phyloP scores from a whole-genome alignment of 2,329 filamentous ascomycete genomes.

The Colletotrichum sp. region DNA sequence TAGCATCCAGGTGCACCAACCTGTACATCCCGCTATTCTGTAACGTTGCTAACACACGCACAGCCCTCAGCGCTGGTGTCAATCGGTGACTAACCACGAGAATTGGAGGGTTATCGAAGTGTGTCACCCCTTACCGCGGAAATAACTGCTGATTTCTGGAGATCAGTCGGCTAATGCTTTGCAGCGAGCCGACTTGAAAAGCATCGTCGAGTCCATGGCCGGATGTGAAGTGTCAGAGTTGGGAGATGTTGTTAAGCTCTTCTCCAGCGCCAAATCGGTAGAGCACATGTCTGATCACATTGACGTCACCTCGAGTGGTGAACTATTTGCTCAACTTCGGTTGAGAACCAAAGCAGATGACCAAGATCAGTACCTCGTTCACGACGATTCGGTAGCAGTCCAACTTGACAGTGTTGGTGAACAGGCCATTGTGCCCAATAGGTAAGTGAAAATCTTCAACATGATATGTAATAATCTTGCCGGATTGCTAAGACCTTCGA shows the following conservation, averaged over 20 bases:
- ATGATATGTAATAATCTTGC: neutral
- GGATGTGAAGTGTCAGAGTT: neutral
- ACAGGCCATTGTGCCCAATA: neutral
- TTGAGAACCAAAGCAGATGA: neutral
- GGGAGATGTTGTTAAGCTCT: neutral
- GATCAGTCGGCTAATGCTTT: neutral
- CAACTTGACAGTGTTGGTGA: neutral
- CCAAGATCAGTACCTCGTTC: neutral
- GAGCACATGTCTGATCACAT: neutral
- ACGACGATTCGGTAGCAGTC: neutral
- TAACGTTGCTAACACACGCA: neutral
- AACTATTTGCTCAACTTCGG: neutral
- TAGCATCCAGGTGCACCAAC: neutral
- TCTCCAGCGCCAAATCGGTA: neutral
- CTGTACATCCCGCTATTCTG: too few relatives aligned
- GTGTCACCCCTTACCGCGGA: neutral
- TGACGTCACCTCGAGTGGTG: neutral
- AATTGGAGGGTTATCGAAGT: constrained; percentile 14
- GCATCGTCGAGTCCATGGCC: neutral
- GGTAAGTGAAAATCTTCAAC: neutral
- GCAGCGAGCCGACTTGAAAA: neutral
- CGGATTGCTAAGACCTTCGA: too few relatives aligned
- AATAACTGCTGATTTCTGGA: neutral
- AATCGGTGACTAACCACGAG: neutral
- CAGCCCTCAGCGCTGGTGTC: constrained; percentile 1